Conservation (phyloP, 805 yeast species). For the Cyberlindnera amylophila region DNA sequence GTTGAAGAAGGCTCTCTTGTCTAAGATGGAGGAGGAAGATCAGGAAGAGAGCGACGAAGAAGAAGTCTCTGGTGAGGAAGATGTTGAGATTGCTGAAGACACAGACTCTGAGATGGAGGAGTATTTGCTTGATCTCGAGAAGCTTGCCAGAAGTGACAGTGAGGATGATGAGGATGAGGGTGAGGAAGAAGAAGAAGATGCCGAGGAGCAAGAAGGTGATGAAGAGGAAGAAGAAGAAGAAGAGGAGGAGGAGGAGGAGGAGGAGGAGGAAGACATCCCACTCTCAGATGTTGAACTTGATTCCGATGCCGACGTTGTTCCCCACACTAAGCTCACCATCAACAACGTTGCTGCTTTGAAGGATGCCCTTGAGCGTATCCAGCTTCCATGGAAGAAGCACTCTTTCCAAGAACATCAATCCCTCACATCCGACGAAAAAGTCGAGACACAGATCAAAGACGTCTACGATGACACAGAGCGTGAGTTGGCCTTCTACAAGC, state of each 20-base stretch:
- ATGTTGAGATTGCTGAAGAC: conserved; percentile 39
- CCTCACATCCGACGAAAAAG: conserved; percentile 53
- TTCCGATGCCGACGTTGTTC: conserved; percentile 92
- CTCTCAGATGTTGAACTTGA: conserved; percentile 89
- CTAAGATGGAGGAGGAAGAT: conserved; percentile 22
- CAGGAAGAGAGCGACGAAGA: conserved; percentile 23
- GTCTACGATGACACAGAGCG: conserved; percentile 94
- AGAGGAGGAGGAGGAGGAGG: conserved; percentile 51
- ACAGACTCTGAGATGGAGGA: conserved; percentile 45
- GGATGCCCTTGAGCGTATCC: conserved; percentile 63
- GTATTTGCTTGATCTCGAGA: conserved; percentile 46
- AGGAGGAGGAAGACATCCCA: conserved; percentile 71
- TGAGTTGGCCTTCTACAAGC: conserved; percentile 92
- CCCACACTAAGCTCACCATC: conserved; percentile 83
- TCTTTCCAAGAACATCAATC: conserved; percentile 84
- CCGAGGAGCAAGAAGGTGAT: conserved; percentile 36
- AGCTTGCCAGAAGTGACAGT: conserved; percentile 51
- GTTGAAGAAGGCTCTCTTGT: conserved; percentile 43
- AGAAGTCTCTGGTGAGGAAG: conserved; percentile 24
- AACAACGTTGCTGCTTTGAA: conserved; percentile 83
- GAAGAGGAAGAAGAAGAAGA: conserved; percentile 45
- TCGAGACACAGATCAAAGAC: conserved; percentile 71
- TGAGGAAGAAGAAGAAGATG: conserved; percentile 33
- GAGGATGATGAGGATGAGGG: conserved; percentile 31
- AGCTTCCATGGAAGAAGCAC: conserved; percentile 54